These are phyloP conservation scores for Globisporangium uncinulatum DNA, from an alignment of 352 stramenopile species.

Conservation along the genomic window DNA sequence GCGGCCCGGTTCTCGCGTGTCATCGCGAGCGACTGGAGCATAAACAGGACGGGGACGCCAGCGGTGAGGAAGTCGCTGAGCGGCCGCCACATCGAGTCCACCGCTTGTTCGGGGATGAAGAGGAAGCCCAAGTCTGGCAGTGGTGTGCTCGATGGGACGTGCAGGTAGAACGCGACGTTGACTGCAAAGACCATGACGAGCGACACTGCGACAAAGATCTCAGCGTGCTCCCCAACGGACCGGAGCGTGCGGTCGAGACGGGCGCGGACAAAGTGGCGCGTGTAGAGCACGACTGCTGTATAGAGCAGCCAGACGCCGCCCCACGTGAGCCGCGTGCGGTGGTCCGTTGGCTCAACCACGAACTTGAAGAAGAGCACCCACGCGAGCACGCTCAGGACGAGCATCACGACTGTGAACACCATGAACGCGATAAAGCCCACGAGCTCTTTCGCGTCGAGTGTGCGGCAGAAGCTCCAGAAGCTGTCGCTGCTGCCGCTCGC, in stretches of 20 bases:
- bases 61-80: conserved; percentile 66
- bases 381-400: conserved; percentile 38
- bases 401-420: conserved; percentile 32
- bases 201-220: conserved; percentile 65
- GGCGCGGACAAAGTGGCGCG: conserved; percentile 37
- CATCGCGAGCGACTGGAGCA: conserved; percentile 48
- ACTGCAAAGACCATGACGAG: conserved; percentile 62
- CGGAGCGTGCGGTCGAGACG: conserved; percentile 33
- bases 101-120: conserved; percentile 57
- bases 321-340: conserved; percentile 37
- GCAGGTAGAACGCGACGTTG: conserved; percentile 71
- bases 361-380: conserved; percentile 72
- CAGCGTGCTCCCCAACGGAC: conserved; percentile 43
- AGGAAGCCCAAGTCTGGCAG: conserved; percentile 73
- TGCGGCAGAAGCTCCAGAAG: conserved; percentile 21
- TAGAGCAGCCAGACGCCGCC: conserved; percentile 51
- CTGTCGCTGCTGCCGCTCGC: too few species aligned
- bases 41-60: conserved; percentile 49
- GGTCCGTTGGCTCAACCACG: conserved; percentile 41
- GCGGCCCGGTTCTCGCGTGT: conserved; percentile 38
- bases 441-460: conserved; percentile 38
- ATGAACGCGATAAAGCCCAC: conserved; percentile 38
- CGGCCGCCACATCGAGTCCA: conserved; percentile 50
- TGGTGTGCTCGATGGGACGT: conserved; percentile 44
- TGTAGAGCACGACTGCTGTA: conserved; percentile 35